Conservation (phyloP, 768 basidiomycete genomes). For the Kondoa malvinella region DNA sequence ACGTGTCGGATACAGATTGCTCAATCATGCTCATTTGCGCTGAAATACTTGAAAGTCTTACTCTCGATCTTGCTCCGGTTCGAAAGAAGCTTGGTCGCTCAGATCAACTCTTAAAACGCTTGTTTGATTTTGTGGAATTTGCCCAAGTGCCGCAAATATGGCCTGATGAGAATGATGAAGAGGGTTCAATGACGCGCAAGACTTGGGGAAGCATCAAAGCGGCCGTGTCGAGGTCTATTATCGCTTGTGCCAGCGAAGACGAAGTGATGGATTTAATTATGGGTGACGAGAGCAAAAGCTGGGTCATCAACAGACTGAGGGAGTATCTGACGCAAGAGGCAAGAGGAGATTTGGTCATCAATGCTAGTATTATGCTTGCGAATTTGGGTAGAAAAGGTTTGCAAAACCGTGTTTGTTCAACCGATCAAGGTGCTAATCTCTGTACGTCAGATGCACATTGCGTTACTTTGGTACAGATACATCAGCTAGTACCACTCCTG, state of each 20-base stretch:
- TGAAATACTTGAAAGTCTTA: conserved; percentile 19
- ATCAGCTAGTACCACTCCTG: conserved; percentile 48
- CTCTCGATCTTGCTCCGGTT: conserved; percentile 4
- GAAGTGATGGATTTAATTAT: conserved; percentile 63
- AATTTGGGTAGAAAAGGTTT: conserved; percentile 62
- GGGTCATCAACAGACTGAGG: conserved; percentile 55
- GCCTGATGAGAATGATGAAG: conserved; percentile 4
- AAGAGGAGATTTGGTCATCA: conserved; percentile 61
- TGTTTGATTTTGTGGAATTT: conserved; percentile 21
- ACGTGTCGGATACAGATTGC: conserved; percentile 17
- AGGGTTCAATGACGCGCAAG: conserved; percentile 2
- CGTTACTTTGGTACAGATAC: conserved; percentile 38
- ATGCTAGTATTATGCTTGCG: conserved; percentile 63
- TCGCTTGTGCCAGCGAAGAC: conserved; percentile 69
- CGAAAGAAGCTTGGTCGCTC: conserved; percentile 7
- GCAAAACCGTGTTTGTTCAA: conserved; percentile 6
- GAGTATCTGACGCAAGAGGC: conserved; percentile 44
- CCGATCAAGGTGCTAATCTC: too few species aligned
- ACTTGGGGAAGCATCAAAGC: conserved; percentile 48
- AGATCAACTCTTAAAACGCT: conserved; percentile 7
- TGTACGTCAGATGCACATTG: conserved; percentile 29
- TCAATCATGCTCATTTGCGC: conserved; percentile 18
- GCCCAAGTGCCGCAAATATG: conserved; percentile 16
- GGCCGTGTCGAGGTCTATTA: conserved; percentile 65
- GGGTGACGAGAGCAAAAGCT: conserved; percentile 39